Evolutionary conservation across 495 filamentous ascomycete genomes (phyloP).

Genomic region (Daldinia bambusicola): DNA sequence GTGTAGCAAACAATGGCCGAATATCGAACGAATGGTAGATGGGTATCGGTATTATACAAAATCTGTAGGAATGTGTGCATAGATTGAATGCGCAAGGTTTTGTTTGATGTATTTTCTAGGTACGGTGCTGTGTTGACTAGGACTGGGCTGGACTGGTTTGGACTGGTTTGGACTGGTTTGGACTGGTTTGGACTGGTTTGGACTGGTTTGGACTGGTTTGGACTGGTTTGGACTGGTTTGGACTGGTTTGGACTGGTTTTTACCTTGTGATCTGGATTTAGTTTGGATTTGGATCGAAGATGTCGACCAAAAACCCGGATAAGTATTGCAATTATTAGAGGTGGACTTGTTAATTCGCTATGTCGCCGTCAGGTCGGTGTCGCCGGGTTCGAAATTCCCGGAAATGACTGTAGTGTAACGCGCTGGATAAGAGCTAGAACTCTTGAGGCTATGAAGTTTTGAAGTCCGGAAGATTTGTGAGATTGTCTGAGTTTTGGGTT

Average conservation of each 20-base stretch:
- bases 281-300: slow-evolving; percentile 8
- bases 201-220: background rate
- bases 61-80: slow-evolving; percentile 16
- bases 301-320: slow-evolving; percentile 12
- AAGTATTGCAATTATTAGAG: background rate
- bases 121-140: slow-evolving; percentile 5
- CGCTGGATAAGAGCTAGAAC: slow-evolving; percentile 7
- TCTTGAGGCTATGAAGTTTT: background rate
- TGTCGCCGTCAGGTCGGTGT: slow-evolving; percentile 12
- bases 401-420: slow-evolving; percentile 10
- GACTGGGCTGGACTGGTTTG: background rate
- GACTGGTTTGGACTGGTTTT: background rate
- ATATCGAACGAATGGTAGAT: background rate
- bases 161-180: background rate
- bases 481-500: background rate
- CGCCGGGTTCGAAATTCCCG: slow-evolving; percentile 17
- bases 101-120: slow-evolving; percentile 10
- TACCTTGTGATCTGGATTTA: slow-evolving; percentile 12
- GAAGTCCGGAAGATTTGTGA: slow-evolving; percentile 9
- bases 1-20: slow-evolving; percentile 11
- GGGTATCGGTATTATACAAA: background rate
- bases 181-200: background rate
- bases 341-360: slow-evolving; percentile 10
- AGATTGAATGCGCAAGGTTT: slow-evolving; percentile 15
- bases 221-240: background rate